These are phyloP conservation scores for Perkinsus olseni DNA, from an alignment of 169 alveolate genomes.

Conservation along the genomic window DNA sequence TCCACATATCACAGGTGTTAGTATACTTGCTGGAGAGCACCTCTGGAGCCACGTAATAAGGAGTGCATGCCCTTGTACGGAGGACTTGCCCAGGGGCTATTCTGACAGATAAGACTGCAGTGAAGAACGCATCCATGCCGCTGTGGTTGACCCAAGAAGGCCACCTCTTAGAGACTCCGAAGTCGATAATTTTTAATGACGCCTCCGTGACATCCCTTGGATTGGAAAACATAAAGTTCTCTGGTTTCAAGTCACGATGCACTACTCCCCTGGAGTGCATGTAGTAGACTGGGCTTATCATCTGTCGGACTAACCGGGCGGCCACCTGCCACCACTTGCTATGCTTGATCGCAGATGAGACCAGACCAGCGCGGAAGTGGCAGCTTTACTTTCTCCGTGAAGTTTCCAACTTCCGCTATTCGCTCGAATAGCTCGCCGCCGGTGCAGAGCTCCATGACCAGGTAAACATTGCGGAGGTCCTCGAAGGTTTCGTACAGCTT, in stretches of 20 bases:
- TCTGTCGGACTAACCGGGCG: conserved; percentile 46
- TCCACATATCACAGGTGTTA: conserved; percentile 35
- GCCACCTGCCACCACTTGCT: no score
- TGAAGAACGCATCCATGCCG: neutral
- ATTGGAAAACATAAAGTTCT: conserved; percentile 49
- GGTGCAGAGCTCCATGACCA: conserved; percentile 54
- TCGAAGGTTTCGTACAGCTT: conserved; percentile 44
- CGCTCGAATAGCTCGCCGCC: conserved; percentile 62
- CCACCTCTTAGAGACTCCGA: conserved; percentile 15
- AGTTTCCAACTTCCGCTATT: conserved; percentile 34
- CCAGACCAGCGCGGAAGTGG: neutral
- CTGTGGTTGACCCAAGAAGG: conserved; percentile 7
- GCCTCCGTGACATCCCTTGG: conserved; percentile 22
- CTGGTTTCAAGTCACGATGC: conserved; percentile 74
- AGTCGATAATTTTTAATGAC: conserved; percentile 32
- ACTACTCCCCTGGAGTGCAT: conserved; percentile 51
- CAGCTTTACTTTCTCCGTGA: conserved; percentile 46
- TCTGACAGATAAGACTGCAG: no score
- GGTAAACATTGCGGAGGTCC: conserved; percentile 41
- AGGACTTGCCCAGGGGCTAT: neutral
- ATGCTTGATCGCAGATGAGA: no score
- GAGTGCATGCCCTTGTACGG: conserved; percentile 34
- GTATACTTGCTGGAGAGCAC: conserved; percentile 23
- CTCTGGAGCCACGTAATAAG: conserved; percentile 37
- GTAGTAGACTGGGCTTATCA: conserved; percentile 53